Evolutionary conservation across 1,284 basidiomycete genomes (phyloP), one percentile per base, ranked within the genome.

Genomic region (Rhizopogon parksii): DNA sequence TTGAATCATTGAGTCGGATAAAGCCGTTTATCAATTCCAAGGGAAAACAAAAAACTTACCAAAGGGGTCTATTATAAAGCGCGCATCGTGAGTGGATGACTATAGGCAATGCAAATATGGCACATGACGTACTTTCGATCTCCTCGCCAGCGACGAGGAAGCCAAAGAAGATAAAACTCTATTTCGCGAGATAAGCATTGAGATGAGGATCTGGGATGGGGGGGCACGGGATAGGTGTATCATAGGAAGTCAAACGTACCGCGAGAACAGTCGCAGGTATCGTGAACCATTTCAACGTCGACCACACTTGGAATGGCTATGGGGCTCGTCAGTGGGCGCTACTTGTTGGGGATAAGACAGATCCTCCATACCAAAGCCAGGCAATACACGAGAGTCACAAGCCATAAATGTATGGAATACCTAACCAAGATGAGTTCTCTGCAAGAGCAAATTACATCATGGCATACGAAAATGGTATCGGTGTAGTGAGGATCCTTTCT

Each of bases 401-500:
- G 63, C 83, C 83, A 85, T 40, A 86, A 66, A 59, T 85, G 83
- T 32, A 82, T 70, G 2, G 78, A 79, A 58, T 85, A 84, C 40
- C 81, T 83, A 54, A 9, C 30, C 50, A 19, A 46, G 15, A 45
- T 49, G 27, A 36, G 39, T 40, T 30, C 19, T 5, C 6, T 17
- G 57, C 60, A 17, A 25, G 38, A 39, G 32, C 6, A 34, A 32
- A 35, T 21, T 25, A 39, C 35, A 25, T 34, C 34, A 43, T 32
- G 14, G 67, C 72, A 56, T 67, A 88, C 74, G 82, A 86, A 69
- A 86, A 89, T 1, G 87, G 88, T 42, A 91, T 88, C 0, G 87
- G 87, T 0, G 85, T 89, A 0, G 86, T 88, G 11, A 89, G 70
- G 56, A 90, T 88, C 39, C 87, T 73, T 62, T 91, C 87, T 3